Conservation (phyloP, 2,329 filamentous ascomycete species). For the Cryphonectria radicalis region DNA sequence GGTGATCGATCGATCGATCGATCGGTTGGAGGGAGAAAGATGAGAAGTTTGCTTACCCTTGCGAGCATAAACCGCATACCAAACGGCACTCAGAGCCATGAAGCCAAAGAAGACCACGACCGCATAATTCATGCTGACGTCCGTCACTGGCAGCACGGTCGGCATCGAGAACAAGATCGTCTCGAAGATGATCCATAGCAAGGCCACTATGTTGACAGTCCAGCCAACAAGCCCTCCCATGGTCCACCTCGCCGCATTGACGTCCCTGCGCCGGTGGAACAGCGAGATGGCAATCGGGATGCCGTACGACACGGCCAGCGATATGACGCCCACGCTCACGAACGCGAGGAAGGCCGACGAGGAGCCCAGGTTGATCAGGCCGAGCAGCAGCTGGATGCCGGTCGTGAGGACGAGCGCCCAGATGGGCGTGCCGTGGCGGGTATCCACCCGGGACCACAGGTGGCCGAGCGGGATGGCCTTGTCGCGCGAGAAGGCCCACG, state of each 20-base stretch:
- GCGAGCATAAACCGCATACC: slow-evolving; percentile 55
- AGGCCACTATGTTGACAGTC: slow-evolving; percentile 49
- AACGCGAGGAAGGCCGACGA: slow-evolving; percentile 63
- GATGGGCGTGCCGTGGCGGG: slow-evolving; percentile 56
- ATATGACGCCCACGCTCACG: slow-evolving; percentile 59
- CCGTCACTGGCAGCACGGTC: slow-evolving; percentile 50
- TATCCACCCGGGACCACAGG: slow-evolving; percentile 56
- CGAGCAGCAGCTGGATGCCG: slow-evolving; percentile 56
- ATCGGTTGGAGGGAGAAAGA: no score
- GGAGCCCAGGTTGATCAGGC: slow-evolving; percentile 61
- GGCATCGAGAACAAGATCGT: slow-evolving; percentile 60
- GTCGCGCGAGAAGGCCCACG: slow-evolving; percentile 67
- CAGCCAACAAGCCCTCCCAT: slow-evolving; percentile 48
- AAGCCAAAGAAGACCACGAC: slow-evolving; percentile 61
- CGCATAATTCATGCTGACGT: slow-evolving; percentile 59
- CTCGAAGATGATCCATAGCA: slow-evolving; percentile 57
- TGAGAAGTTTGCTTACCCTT: slow-evolving; percentile 46
- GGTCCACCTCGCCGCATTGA: slow-evolving; percentile 53
- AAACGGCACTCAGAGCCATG: slow-evolving; percentile 48
- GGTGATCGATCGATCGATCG: no score
- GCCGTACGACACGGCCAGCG: slow-evolving; percentile 57
- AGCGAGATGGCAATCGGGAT: slow-evolving; percentile 60
- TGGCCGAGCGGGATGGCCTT: slow-evolving; percentile 57
- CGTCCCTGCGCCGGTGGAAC: slow-evolving; percentile 49
- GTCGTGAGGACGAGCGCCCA: slow-evolving; percentile 61